Evolutionary conservation across 2,329 filamentous ascomycete species (phyloP).

Genomic region (Tricladium varicosporioides): DNA sequence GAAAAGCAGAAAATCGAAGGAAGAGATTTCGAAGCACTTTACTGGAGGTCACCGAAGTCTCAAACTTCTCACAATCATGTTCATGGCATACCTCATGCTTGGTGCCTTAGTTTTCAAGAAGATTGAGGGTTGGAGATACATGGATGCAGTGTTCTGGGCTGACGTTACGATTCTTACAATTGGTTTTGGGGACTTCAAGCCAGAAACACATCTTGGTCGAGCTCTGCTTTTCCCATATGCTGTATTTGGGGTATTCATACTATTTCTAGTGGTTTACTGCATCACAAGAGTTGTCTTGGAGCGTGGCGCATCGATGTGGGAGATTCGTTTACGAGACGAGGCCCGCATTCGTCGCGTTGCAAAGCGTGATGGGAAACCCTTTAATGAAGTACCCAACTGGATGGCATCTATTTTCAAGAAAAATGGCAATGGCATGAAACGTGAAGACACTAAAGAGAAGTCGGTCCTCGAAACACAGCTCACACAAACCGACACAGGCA

Average conservation of each 20-base stretch:
- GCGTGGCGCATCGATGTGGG: constrained; percentile 33
- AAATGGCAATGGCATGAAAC: neutral
- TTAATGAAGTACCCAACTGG: neutral
- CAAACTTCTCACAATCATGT: constrained; percentile 29
- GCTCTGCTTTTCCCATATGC: constrained; percentile 79
- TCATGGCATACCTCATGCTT: constrained; percentile 70
- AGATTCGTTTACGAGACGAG: constrained; percentile 36
- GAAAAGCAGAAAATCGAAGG: neutral
- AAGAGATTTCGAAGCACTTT: constrained; percentile 5
- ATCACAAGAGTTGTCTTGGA: constrained; percentile 59
- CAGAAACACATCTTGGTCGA: constrained; percentile 52
- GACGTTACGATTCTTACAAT: constrained; percentile 66
- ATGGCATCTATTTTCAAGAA: neutral
- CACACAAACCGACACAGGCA: no score
- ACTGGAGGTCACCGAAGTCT: constrained; percentile 4
- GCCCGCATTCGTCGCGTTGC: constrained; percentile 58
- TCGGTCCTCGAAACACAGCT: no score
- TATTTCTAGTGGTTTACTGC: constrained; percentile 70
- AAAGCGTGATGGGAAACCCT: constrained; percentile 44
- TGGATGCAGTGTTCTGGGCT: constrained; percentile 75
- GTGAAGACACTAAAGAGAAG: constrained; percentile 37
- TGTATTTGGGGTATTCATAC: constrained; percentile 74
- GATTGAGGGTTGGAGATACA: constrained; percentile 70
- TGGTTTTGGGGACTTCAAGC: constrained; percentile 54
- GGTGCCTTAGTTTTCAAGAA: constrained; percentile 72